Percentiles rank a stretch among this genome's conserved stretches.
Conservation (phyloP, 371 early-diverging fungal genomes). For the Aphelidium insulamus region DNA sequence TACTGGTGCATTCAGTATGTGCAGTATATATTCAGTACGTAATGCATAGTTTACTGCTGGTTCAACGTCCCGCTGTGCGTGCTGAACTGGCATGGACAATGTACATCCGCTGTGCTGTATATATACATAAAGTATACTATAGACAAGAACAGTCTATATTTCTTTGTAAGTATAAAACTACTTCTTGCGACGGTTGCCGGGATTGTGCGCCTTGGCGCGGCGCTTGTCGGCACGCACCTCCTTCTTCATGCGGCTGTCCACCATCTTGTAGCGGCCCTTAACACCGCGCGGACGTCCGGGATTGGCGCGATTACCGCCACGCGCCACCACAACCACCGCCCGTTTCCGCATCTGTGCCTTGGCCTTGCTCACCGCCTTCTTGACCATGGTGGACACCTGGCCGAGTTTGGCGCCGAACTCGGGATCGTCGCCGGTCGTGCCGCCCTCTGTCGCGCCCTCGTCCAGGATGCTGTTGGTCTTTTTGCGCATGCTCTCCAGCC, state of each 20-base stretch:
- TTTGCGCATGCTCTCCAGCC: constrained; percentile 54
- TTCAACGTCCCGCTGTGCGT: too few relatives aligned
- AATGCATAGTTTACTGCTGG: too few relatives aligned
- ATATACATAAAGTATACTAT: too few relatives aligned
- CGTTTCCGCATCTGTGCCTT: constrained; percentile 52
- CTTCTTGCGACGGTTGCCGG: not conserved
- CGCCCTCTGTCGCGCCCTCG: constrained; percentile 68
- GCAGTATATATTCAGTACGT: too few relatives aligned
- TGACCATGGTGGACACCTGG: constrained; percentile 48
- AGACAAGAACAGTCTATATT: too few relatives aligned
- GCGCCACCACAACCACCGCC: constrained; percentile 73
- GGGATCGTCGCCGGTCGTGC: too few relatives aligned
- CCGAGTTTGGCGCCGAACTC: too few relatives aligned
- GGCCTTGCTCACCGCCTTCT: constrained; percentile 35
- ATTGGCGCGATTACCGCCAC: constrained; percentile 51
- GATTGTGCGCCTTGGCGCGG: constrained; percentile 31
- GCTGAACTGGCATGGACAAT: too few relatives aligned
- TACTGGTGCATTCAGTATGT: too few relatives aligned
- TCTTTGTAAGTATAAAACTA: not conserved
- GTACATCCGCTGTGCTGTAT: too few relatives aligned
- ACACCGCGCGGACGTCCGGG: constrained; percentile 91
- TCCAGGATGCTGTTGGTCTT: constrained; percentile 68
- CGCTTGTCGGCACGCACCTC: constrained; percentile 65
- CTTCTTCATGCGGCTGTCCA: constrained; percentile 81
- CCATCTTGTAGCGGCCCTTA: constrained; percentile 89